These are phyloP conservation scores for Citrus hindsii DNA, from an alignment of 345 rosid species.

Conservation along the genomic window DNA sequence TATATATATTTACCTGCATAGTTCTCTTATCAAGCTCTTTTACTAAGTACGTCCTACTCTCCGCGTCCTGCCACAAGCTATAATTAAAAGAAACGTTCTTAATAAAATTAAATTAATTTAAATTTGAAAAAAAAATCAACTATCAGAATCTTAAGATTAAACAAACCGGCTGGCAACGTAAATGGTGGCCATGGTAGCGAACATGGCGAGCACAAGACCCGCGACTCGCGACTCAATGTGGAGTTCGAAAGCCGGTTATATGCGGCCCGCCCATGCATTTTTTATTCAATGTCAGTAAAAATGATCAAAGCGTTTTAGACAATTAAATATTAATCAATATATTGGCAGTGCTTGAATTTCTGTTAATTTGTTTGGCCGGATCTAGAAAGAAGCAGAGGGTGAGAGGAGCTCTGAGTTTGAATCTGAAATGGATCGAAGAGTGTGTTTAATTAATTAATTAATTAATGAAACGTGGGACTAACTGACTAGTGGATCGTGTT, in stretches of 20 bases:
- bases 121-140: background rate
- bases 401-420: slow-evolving; percentile 3
- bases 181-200: slow-evolving; percentile 38
- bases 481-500: background rate
- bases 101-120: background rate
- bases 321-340: background rate
- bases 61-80: slow-evolving; percentile 58
- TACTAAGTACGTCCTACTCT: slow-evolving; percentile 31
- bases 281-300: background rate
- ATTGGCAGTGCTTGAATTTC: background rate
- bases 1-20: slow-evolving; percentile 26
- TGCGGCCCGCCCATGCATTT: slow-evolving; percentile 37
- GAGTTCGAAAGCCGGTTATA: slow-evolving; percentile 26
- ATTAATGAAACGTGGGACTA: background rate
- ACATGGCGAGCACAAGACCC: slow-evolving; percentile 28
- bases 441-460: too few species aligned
- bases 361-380: background rate
- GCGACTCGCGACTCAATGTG: slow-evolving; percentile 23
- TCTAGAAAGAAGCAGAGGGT: background rate
- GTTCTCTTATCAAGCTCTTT: slow-evolving; percentile 38
- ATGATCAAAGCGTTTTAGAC: background rate
- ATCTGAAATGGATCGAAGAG: background rate
- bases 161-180: slow-evolving; percentile 44
- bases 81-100: background rate
- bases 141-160: background rate